Evolutionary conservation across 352 stramenopile species (phyloP).

Genomic region (Pythium grandisporangium): DNA sequence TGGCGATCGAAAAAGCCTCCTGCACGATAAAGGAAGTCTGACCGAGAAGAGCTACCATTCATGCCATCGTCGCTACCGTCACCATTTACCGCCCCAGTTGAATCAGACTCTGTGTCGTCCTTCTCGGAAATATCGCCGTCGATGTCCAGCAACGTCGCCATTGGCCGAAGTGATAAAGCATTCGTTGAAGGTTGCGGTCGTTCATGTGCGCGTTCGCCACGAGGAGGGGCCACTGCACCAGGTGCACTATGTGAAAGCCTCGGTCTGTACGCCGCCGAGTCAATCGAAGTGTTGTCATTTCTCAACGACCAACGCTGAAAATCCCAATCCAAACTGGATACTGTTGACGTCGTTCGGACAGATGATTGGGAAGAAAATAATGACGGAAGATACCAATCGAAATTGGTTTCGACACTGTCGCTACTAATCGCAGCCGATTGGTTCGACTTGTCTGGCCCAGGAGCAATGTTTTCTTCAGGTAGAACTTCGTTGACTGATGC

Average conservation of each 20-base stretch:
- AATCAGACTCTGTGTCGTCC: background rate
- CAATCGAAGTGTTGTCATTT: conserved; percentile 13
- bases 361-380: conserved; percentile 68
- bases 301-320: conserved; percentile 42
- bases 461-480: too few species aligned
- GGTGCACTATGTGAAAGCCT: too few species aligned
- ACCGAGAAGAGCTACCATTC: conserved; percentile 17
- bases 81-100: conserved; percentile 7
- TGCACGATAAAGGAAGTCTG: conserved; percentile 69
- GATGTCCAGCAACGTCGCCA: background rate
- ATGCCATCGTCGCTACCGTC: conserved; percentile 8
- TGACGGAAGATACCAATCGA: conserved; percentile 69
- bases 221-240: too few species aligned
- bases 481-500: too few species aligned
- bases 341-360: conserved; percentile 30
- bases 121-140: background rate
- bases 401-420: conserved; percentile 41
- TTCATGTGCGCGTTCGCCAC: too few species aligned
- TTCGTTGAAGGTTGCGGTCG: background rate
- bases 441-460: too few species aligned
- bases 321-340: conserved; percentile 69
- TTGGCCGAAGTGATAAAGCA: background rate
- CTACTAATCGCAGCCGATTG: too few species aligned
- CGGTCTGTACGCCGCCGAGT: too few species aligned
- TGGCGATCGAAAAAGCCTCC: conserved; percentile 78